A percentile compares a stretch with the other conserved stretches of the same genome.
Evolutionary conservation across 148 eudicot genomes (phyloP).

Genomic region (Diospyros lotus): DNA sequence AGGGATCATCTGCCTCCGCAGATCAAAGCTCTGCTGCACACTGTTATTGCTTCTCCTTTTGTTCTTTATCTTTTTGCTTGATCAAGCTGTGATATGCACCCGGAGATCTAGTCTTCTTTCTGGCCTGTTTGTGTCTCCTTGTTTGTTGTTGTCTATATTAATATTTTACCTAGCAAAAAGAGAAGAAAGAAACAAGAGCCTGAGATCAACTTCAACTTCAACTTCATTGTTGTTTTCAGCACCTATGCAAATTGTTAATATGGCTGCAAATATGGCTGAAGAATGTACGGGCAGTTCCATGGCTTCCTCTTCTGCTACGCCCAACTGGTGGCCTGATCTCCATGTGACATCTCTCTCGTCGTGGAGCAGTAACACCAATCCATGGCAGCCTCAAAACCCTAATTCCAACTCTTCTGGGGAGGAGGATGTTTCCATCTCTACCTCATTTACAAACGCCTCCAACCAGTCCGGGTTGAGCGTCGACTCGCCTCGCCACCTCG

Average conservation of each 20-base stretch:
- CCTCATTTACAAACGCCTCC: slow-evolving; percentile 18
- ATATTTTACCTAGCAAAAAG: not conserved
- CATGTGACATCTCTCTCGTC: slow-evolving; percentile 17
- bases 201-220: not conserved
- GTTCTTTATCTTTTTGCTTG: no score
- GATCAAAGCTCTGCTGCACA: no score
- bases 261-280: slow-evolving; percentile 17
- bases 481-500: slow-evolving; percentile 17
- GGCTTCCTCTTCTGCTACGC: slow-evolving; percentile 11
- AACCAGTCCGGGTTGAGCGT: slow-evolving; percentile 21
- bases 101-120: no score
- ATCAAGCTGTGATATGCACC: no score
- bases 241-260: no score
- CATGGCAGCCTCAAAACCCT: slow-evolving; percentile 18
- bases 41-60: no score
- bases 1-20: no score
- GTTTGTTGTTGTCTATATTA: no score
- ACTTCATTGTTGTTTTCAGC: not conserved
- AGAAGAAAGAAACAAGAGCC: not conserved
- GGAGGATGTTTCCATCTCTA: slow-evolving; percentile 25
- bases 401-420: slow-evolving; percentile 24
- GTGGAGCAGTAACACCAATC: slow-evolving; percentile 12
- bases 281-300: slow-evolving; percentile 15
- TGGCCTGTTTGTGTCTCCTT: no score
- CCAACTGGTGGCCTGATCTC: slow-evolving; percentile 24